These are phyloP conservation scores for Anacardium occidentale DNA, from an alignment of 345 rosid genomes.

Conservation along the genomic window DNA sequence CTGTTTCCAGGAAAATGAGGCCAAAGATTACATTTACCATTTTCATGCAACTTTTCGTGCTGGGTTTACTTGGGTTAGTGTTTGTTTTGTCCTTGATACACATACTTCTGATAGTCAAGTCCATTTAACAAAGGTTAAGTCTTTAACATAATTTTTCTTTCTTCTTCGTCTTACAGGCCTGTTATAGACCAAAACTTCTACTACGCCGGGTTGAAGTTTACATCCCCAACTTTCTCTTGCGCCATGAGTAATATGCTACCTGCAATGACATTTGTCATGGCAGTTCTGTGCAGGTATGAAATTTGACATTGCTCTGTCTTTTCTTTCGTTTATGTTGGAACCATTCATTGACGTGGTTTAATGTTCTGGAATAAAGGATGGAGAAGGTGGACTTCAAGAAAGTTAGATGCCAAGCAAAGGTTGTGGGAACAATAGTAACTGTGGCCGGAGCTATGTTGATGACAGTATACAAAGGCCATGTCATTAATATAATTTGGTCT, in stretches of 20 bases:
- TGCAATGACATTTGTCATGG: conserved; percentile 82
- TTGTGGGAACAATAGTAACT: conserved; percentile 68
- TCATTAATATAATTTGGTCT: conserved; percentile 58
- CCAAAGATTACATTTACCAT: conserved; percentile 72
- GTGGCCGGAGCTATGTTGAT: conserved; percentile 85
- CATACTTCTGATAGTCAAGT: background rate
- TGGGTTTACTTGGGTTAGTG: conserved; percentile 88
- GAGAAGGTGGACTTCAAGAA: conserved; percentile 67
- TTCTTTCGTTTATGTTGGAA: background rate
- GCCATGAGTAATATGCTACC: conserved; percentile 93
- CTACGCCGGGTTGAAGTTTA: conserved; percentile 82
- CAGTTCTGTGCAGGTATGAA: conserved; percentile 49
- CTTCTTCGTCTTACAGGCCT: conserved; percentile 46
- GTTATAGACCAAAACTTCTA: conserved; percentile 96
- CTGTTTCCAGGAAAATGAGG: conserved; percentile 60
- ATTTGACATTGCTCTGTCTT: background rate
- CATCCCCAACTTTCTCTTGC: conserved; percentile 87
- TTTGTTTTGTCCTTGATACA: background rate
- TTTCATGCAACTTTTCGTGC: conserved; percentile 76
- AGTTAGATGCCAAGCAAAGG: conserved; percentile 75
- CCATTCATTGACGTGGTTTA: background rate
- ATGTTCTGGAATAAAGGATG: conserved; percentile 46
- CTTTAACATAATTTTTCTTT: background rate
- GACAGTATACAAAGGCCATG: conserved; percentile 80
- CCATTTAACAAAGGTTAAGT: background rate